phyloP scores from a whole-genome alignment of 306 rosid genomes.

The Luffa aegyptiaca region DNA sequence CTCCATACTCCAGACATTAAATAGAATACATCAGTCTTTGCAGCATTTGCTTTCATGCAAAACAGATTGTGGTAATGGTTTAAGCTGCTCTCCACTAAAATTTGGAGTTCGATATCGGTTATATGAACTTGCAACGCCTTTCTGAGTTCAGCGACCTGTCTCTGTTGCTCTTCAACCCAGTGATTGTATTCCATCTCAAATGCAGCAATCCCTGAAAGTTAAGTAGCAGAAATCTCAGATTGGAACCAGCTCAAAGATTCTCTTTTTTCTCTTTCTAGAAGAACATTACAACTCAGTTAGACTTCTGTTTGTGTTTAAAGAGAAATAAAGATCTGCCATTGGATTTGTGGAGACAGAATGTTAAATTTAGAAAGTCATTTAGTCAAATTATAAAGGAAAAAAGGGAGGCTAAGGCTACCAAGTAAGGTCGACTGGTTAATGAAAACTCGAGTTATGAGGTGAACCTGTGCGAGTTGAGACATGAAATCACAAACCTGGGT shows the following conservation, averaged over 20 bases:
- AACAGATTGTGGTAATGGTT: slow-evolving; percentile 63
- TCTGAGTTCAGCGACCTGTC: slow-evolving; percentile 53
- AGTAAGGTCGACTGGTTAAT: neutral
- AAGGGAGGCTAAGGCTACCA: neutral
- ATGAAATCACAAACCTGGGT: slow-evolving; percentile 49
- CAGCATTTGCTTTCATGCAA: slow-evolving; percentile 67
- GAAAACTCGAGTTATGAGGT: neutral
- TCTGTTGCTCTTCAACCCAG: slow-evolving; percentile 78
- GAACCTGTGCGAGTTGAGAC: neutral
- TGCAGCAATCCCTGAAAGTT: slow-evolving; percentile 44
- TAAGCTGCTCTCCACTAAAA: slow-evolving; percentile 47
- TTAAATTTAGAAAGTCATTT: neutral
- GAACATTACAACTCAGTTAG: neutral
- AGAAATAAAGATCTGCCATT: neutral
- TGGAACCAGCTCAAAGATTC: neutral
- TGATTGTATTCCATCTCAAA: slow-evolving; percentile 76
- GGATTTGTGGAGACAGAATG: neutral
- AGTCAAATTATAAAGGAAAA: neutral
- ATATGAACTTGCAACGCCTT: slow-evolving; percentile 51
- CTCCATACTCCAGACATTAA: slow-evolving; percentile 81
- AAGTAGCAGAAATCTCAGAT: neutral
- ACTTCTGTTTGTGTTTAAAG: neutral
- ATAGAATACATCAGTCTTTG: slow-evolving; percentile 70
- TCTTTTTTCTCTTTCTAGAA: neutral
- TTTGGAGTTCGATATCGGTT: slow-evolving; percentile 45